These are phyloP conservation scores for Allium sativum DNA, from an alignment of 106 monocot species.

Conservation along the genomic window DNA sequence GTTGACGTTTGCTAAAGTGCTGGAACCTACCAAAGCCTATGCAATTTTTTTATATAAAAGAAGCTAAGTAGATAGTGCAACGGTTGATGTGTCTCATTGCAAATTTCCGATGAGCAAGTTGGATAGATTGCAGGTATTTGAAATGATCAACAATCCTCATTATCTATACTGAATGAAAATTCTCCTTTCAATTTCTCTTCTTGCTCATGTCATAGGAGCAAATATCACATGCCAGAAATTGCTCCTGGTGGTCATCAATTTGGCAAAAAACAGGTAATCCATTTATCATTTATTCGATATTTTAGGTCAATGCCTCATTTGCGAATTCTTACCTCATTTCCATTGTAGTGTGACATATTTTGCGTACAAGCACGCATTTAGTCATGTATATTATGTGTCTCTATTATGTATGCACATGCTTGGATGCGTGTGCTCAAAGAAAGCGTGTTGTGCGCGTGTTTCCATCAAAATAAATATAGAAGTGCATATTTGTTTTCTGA, in stretches of 20 bases:
- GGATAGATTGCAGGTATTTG: conserved; percentile 37
- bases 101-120: background rate
- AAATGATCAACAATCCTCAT: conserved; percentile 70
- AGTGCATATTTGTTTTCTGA: background rate
- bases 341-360: too few species aligned
- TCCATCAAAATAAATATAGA: too few species aligned
- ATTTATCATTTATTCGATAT: too few species aligned
- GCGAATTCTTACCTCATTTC: too few species aligned
- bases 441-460: too few species aligned
- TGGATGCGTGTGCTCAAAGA: too few species aligned
- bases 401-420: too few species aligned
- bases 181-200: conserved; percentile 62
- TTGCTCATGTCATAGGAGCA: conserved; percentile 67
- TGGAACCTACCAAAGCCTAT: background rate
- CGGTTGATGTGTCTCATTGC: background rate
- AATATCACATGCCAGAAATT: conserved; percentile 48
- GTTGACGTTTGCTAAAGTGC: too few species aligned
- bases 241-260: conserved; percentile 27
- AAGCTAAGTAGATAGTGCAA: background rate
- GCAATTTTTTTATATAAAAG: background rate
- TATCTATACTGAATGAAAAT: conserved; percentile 86
- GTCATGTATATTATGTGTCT: too few species aligned
- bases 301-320: too few species aligned
- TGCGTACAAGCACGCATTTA: too few species aligned
- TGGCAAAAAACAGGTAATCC: conserved; percentile 36